Percentiles rank a stretch among this genome's conserved stretches.
phyloP scores from a whole-genome alignment of 129 eudicot species.

The Deinandra increscens region DNA sequence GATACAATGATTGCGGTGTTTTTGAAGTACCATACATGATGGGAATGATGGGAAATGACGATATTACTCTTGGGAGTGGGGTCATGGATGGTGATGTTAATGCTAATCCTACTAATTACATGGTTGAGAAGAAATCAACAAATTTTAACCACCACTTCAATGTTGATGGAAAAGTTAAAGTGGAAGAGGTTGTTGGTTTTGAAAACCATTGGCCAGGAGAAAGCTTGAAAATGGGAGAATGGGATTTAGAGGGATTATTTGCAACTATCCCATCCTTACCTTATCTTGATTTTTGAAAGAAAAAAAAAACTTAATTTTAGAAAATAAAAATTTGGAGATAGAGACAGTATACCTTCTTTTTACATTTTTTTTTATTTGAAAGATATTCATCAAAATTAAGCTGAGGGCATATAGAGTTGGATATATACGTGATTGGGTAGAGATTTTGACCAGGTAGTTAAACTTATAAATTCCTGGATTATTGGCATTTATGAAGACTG shows the following conservation, averaged over 20 bases:
- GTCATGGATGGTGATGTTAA: slow-evolving; percentile 25
- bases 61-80: slow-evolving; percentile 37
- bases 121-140: slow-evolving; percentile 40
- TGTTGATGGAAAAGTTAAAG: slow-evolving; percentile 44
- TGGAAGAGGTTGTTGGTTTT: slow-evolving; percentile 56
- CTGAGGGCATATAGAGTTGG: slow-evolving; percentile 1
- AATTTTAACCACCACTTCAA: slow-evolving; percentile 30
- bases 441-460: neutral
- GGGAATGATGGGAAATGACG: slow-evolving; percentile 61
- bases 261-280: slow-evolving; percentile 72
- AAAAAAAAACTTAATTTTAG: slow-evolving; percentile 27
- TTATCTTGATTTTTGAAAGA: slow-evolving; percentile 59
- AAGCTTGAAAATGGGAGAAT: slow-evolving; percentile 70
- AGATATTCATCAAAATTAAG: neutral
- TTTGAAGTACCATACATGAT: slow-evolving; percentile 46
- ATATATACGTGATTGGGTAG: slow-evolving; percentile 21
- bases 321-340: slow-evolving; percentile 27
- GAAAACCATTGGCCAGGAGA: slow-evolving; percentile 65
- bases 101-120: slow-evolving; percentile 26
- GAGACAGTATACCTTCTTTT: slow-evolving; percentile 24
- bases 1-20: slow-evolving; percentile 43
- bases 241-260: slow-evolving; percentile 86
- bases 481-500: neutral
- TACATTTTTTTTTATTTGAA: neutral
- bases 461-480: neutral